Percentiles rank a stretch among this genome's conserved stretches.
These are phyloP conservation scores for Aquanectria penicillioides DNA, from an alignment of 2,329 filamentous ascomycete species.

Conservation along the genomic window DNA sequence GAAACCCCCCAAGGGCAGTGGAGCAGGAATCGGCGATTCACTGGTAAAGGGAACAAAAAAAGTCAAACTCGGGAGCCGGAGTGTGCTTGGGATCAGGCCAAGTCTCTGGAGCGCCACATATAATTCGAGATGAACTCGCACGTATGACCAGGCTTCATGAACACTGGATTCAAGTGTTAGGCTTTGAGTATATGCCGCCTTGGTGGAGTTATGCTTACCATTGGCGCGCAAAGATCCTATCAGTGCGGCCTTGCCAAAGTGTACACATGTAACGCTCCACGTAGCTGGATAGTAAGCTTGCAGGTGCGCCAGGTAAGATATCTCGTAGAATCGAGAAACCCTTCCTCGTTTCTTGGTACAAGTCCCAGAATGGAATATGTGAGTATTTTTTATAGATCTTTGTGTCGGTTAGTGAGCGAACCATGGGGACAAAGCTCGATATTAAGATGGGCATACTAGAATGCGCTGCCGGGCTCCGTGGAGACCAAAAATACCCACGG, in stretches of 20 bases:
- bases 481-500: conserved; percentile 62
- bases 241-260: conserved; percentile 38
- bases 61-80: conserved; percentile 54
- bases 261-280: conserved; percentile 40
- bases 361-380: conserved; percentile 58
- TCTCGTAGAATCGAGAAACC: conserved; percentile 45
- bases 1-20: conserved; percentile 53
- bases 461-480: conserved; percentile 64
- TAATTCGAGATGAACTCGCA: conserved; percentile 61
- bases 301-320: conserved; percentile 47
- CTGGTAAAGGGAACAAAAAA: conserved; percentile 67
- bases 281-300: conserved; percentile 42
- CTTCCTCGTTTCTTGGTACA: conserved; percentile 45
- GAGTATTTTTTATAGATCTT: conserved; percentile 64
- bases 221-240: conserved; percentile 35
- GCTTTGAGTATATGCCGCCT: not conserved
- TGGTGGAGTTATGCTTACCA: conserved; percentile 37
- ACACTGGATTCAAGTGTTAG: conserved; percentile 36
- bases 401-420: conserved; percentile 17
- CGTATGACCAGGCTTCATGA: conserved; percentile 51
- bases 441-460: conserved; percentile 51
- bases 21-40: conserved; percentile 60
- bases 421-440: too few species aligned
- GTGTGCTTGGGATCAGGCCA: conserved; percentile 54
- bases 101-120: conserved; percentile 64